Base-by-base conservation (phyloP, 2,329 filamentous ascomycete genomes). In the Talaromyces sp. region DNA sequence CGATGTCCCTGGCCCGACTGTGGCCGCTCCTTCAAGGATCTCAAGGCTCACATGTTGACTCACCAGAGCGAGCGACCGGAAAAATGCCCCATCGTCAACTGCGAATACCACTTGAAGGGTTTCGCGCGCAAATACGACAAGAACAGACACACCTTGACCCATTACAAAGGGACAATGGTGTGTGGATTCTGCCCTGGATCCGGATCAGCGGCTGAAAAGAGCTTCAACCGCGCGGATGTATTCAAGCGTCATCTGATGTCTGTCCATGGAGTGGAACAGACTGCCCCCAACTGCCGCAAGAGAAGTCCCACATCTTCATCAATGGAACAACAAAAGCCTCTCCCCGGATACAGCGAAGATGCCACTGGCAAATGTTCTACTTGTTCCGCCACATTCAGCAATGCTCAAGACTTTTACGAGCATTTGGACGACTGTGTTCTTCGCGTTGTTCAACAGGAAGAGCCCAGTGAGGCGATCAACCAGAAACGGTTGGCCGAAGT, bases 91-190 rank as follows among this genome's bases (percentile, higher is more conserved):
- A 97, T 97, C 70, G 84, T 90, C 65, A 95, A 89, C 0, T 97
- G 93, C 82, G 92, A 96, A 73, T 97, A 97, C 79, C 90, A 96
- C 81, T 82, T 86, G 73, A 97, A 97, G 80, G 93, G 93, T 3
- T 97, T 97, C 74, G 93, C 93, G 11, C 86, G 93, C 71, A 97
- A 97, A 80, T 97, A 97, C 76, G 93, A 97, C 83, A 96, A 96
- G 85, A 97, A 97, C 80, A 84, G 93, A 52, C 93, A 97, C 77
- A 96, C 93, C 5, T 80, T 97, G 68, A 97, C 93, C 5, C 93
- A 97, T 77, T 97, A 97, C 85, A 97, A 97, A 81, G 93, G 93
- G 47, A 97, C 91, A 58, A 97, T 97, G 93, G 92, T 97, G 27
- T 97, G 93, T 75, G 93, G 92, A 35, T 97, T 97, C 81, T 97